Evolutionary conservation across 148 eudicot species (phyloP).

Genomic region (Tetragonia tetragonoides): DNA sequence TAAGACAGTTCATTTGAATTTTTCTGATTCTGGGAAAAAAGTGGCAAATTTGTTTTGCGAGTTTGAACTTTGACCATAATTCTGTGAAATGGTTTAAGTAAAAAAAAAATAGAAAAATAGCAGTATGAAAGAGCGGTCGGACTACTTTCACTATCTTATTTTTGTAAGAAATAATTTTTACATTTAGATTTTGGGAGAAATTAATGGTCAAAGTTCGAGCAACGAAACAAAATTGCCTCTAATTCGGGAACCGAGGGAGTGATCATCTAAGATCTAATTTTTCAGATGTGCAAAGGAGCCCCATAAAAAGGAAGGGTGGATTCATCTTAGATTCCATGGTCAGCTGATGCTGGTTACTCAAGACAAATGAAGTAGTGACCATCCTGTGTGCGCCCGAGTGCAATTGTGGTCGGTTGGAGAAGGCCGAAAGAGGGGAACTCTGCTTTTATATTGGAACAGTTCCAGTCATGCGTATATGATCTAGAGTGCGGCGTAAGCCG

Average conservation of each 20-base stretch:
- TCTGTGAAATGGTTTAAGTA: no score
- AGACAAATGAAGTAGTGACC: neutral
- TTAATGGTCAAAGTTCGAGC: neutral
- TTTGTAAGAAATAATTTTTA: no score
- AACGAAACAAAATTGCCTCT: neutral
- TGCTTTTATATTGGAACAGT: conserved; percentile 54
- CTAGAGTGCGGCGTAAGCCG: conserved; percentile 73
- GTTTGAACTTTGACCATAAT: no score
- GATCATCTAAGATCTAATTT: neutral
- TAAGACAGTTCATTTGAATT: no score
- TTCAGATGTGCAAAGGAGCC: conserved; percentile 14
- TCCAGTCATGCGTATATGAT: conserved; percentile 79
- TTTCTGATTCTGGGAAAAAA: no score
- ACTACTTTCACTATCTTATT: no score
- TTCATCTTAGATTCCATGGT: conserved; percentile 17
- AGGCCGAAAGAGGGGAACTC: neutral
- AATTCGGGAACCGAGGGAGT: neutral
- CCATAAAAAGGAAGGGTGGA: conserved; percentile 24
- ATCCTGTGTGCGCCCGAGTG: conserved; percentile 17
- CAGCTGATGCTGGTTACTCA: conserved; percentile 23
- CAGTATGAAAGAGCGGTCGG: no score
- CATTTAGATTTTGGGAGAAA: neutral
- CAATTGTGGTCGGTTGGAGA: neutral
- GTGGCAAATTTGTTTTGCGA: no score
- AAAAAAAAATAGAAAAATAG: no score